Base-by-base conservation (phyloP, 2,329 filamentous ascomycete species). In the Neopestalotiopsis clavispora region DNA sequence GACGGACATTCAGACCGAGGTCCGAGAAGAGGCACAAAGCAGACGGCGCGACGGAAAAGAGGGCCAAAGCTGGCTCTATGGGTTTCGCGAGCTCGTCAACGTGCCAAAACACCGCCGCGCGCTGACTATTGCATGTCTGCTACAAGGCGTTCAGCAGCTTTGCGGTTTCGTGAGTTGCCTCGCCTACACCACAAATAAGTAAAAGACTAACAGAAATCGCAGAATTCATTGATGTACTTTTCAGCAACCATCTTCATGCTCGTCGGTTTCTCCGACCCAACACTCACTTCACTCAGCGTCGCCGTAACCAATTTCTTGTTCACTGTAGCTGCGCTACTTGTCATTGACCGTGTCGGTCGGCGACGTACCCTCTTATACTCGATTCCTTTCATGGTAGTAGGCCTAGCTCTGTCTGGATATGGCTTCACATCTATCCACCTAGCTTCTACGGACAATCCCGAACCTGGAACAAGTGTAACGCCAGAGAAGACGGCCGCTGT, bases 191-290 rank as follows among this genome's bases (percentile, higher is more conserved):
- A 28, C 23, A 14, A 28, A 17, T 6, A 20, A 12, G 2, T 7
- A n/a, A 49, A 38, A 6, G 7, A 60, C 65, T 67, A 72, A 73
- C 58, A 3, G 10, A 10, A 38, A 59, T 12, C 6, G 7, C 72
- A 91, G 88, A 97, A 97, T 81, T 94, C 92, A 12, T 84, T 97
- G 38, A 97, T 97, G 94, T 97, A 97, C 80, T 97, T 94, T 77
- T 94, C 92, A 0, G 92, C 92, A 4, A 94, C 92, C 7, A 94
- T 95, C 38, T 95, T 95, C 77, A 87, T 88, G 2, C 85, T 94
- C 40, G 86, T 97, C 0, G 92, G 92, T 0, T 97, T 97, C 78
- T 85, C 87, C 57, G 92, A 90, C 67, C 94, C 94, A 4, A 96
- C 93, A 0, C 86, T 95, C 64, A 94, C 92, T 1, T 93, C 93